Base-by-base conservation (phyloP, 345 rosid species). In the Citrus cavaleriei region DNA sequence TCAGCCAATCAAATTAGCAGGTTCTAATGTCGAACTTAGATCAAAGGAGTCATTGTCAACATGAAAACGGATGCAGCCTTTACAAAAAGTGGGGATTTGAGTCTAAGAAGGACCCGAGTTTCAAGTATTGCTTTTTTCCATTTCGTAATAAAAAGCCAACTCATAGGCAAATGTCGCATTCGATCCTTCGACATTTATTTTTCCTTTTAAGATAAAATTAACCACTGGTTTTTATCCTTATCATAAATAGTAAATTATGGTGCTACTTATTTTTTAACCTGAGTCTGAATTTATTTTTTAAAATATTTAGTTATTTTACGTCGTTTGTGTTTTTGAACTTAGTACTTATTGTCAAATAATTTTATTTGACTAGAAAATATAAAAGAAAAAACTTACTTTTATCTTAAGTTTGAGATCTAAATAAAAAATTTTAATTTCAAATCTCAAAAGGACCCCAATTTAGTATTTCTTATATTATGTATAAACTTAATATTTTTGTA, bases 291-390 rank as follows among this genome's bases (percentile, higher is more conserved):
- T 3, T 10, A 42, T 10, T 42, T 42, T 12, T 12, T 2, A 0
- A 42, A 0, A 42, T 2, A 42, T 10, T 2, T 42, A 42, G 0
- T 42, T 10, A 10, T 42, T 42, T 12, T 42, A 0, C 0, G 0
- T 12, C 1, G 16, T 42, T 12, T 10, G 1, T 42, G 10, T 42
- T 42, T 13, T 42, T 2, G 3, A 42, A 42, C 4, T 42, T 42
- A 0, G 4, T 42, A 42, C 2, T 37, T 37, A 7, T 7, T 37
- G 2, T 37, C 2, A 37, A 37, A 37, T 42, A 42, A 0, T 42
- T 42, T 42, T 42, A 42, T 2, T 10, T 10, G 4, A 10, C 0
- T 42, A 3, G 0, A 42, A 42, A 42, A 42, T 42, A 0, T 42
- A 42, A 0, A 42, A 10, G 0, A 42, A 10, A 42, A 40, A 40